Evolutionary conservation across 2,329 filamentous ascomycete genomes (phyloP).

Genomic region (Leptosphaerulina australis): DNA sequence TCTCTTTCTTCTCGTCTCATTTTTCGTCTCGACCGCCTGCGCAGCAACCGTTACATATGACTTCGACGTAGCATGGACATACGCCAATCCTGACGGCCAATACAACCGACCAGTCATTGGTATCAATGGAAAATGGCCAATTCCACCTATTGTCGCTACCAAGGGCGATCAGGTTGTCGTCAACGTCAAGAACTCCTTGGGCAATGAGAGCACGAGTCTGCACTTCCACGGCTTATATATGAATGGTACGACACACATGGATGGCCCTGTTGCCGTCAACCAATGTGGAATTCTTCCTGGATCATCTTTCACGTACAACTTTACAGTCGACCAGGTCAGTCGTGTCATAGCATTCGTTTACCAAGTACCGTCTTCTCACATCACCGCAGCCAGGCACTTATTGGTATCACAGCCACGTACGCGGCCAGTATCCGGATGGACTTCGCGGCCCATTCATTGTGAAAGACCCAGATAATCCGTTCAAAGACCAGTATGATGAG

Average conservation of each 20-base stretch:
- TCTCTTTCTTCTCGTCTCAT: slow-evolving; percentile 47
- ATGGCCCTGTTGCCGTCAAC: slow-evolving; percentile 70
- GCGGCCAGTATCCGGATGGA: slow-evolving; percentile 69
- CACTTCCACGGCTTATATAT: slow-evolving; percentile 83
- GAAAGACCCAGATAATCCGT: slow-evolving; percentile 62
- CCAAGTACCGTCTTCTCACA: too few relatives aligned
- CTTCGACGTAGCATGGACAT: slow-evolving; percentile 62
- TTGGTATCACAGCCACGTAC: slow-evolving; percentile 72
- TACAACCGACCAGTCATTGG: slow-evolving; percentile 62
- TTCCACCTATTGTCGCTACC: slow-evolving; percentile 74
- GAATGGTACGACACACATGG: slow-evolving; percentile 76
- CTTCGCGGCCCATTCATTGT: slow-evolving; percentile 70
- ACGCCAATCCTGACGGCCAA: slow-evolving; percentile 61
- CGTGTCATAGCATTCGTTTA: too few relatives aligned
- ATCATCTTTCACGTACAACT: slow-evolving; percentile 66
- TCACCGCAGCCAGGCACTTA: slow-evolving; percentile 62
- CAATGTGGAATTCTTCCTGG: slow-evolving; percentile 65
- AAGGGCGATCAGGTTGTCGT: slow-evolving; percentile 75
- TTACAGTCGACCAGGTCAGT: slow-evolving; percentile 54
- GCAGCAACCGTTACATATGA: slow-evolving; percentile 53
- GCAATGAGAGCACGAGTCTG: slow-evolving; percentile 68
- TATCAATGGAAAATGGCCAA: slow-evolving; percentile 76
- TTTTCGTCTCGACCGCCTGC: slow-evolving; percentile 31
- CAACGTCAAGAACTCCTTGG: slow-evolving; percentile 69
- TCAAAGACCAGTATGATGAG: slow-evolving; percentile 60